Conservation (phyloP, 106 monocot species). For the Hemerocallis citrina region DNA sequence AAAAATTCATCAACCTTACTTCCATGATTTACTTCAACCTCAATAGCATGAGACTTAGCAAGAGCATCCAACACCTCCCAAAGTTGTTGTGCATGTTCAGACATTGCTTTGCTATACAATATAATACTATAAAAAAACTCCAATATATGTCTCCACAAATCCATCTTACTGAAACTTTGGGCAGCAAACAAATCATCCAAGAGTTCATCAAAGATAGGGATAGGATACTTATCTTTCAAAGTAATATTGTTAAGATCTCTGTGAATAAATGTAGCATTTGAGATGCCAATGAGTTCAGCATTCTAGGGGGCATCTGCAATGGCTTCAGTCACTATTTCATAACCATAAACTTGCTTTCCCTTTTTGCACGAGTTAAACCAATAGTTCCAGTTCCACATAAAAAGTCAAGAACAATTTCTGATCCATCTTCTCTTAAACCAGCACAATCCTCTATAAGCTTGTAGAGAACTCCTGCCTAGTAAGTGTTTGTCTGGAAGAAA, state of each 20-base stretch:
- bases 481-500: constrained; percentile 93
- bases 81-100: too few relatives aligned
- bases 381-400: constrained; percentile 99
- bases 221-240: too few relatives aligned
- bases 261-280: constrained; percentile 91
- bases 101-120: too few relatives aligned
- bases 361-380: constrained; percentile 87
- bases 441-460: constrained; percentile 79
- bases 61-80: too few relatives aligned
- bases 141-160: too few relatives aligned
- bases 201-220: too few relatives aligned
- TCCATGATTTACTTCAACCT: too few relatives aligned
- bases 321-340: constrained; percentile 83
- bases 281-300: constrained; percentile 74
- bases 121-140: too few relatives aligned
- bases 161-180: too few relatives aligned
- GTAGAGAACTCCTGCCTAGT: constrained; percentile 93
- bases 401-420: constrained; percentile 86
- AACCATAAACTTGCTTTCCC: constrained; percentile 93
- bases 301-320: constrained; percentile 78
- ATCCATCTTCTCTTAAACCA: constrained; percentile 74
- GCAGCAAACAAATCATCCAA: too few relatives aligned
- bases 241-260: constrained; percentile 98
- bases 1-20: too few relatives aligned
- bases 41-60: too few relatives aligned